phyloP scores from a whole-genome alignment of 768 basidiomycete species.

The Hericium alpestre region DNA sequence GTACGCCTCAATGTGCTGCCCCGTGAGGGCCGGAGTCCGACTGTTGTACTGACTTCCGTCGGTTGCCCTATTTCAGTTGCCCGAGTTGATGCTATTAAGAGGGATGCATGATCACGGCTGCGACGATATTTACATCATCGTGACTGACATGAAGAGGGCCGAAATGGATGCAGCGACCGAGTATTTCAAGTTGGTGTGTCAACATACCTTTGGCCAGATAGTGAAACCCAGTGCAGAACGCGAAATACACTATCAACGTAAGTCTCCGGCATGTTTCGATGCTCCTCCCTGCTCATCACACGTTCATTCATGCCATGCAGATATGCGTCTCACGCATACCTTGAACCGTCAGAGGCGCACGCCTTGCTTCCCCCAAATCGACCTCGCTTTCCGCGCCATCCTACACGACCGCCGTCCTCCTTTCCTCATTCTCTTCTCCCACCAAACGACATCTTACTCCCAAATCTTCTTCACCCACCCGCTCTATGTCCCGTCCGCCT shows the following conservation, averaged over 20 bases:
- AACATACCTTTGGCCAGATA: constrained; percentile 48
- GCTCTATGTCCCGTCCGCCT: constrained; percentile 58
- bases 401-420: constrained; percentile 67
- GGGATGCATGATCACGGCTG: constrained; percentile 76
- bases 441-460: constrained; percentile 71
- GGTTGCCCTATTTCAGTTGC: constrained; percentile 34
- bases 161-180: constrained; percentile 76
- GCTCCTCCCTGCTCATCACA: too few relatives aligned
- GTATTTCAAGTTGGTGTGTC: constrained; percentile 68
- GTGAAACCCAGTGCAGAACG: constrained; percentile 59
- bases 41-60: too few relatives aligned
- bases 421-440: constrained; percentile 69
- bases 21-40: neutral
- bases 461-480: constrained; percentile 72
- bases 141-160: constrained; percentile 67
- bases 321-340: constrained; percentile 61
- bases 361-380: constrained; percentile 76
- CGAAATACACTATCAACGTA: constrained; percentile 63
- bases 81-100: constrained; percentile 68
- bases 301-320: constrained; percentile 13
- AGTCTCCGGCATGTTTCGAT: constrained; percentile 13
- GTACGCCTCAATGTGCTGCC: constrained; percentile 25
- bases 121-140: constrained; percentile 70
- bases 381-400: constrained; percentile 66
- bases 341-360: constrained; percentile 60